Base-by-base conservation (phyloP, 1,284 basidiomycete genomes). In the Ustilago xerochloae region DNA sequence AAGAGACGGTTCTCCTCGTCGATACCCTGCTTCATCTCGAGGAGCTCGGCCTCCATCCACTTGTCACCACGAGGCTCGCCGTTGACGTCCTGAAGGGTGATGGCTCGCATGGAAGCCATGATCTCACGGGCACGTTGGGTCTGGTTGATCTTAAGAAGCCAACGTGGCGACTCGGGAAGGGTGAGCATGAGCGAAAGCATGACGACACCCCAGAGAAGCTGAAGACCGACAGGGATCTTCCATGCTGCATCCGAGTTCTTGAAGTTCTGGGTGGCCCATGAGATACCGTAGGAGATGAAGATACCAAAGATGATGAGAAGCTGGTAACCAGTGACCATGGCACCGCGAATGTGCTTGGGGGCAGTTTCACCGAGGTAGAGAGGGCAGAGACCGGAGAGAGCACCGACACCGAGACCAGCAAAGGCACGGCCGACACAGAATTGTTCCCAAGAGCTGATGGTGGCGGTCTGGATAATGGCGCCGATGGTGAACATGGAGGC, bases 361-460 rank as follows among this genome's bases (percentile, higher is more conserved):
- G 89, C 87, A 60, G 87, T 89, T 86, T 93, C 92, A 58, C 90
- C 90, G 85, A 92, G 91, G 87, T 93, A 94, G 87, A 93, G 90
- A 55, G 91, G 91, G 22, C 92, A 90, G n/a, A 80, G 66, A 58
- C 78, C 71, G 16, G 72, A 78, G 12, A 80, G 64, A 10, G 76
- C 76, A 45, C 76, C 76, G 33, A 78, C 74, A 30, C 77, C 77
- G 47, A 79, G 69, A 76, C 79, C 79, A 36, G 79, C 75, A 35
- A 81, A 54, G 53, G 75, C 53, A 39, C 79, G 69, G n/a, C 79
- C 79, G 22, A 71, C 75, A 33, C 52, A 53, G 26, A 81, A 66
- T 47, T 79, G 79, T 13, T 67, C 35, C 72, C 71, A 68, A 7
- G 48, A 56, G 20, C 30, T 52, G 55, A 73, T 56, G 24, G 77